phyloP scores from a whole-genome alignment of 106 monocot genomes.

The Dendrobium nobile region DNA sequence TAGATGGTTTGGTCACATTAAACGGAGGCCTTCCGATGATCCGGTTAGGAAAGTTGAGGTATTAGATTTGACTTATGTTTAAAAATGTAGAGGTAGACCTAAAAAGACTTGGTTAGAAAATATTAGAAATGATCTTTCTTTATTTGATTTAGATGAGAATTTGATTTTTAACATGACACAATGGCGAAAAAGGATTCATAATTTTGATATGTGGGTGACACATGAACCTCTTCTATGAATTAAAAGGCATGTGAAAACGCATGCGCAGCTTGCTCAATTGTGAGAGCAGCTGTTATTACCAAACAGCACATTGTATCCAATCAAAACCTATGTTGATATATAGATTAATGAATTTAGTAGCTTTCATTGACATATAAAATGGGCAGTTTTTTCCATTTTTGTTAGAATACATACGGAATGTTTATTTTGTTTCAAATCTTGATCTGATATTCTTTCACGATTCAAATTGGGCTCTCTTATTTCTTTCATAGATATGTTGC shows the following conservation, averaged over 20 bases:
- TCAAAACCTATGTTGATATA: neutral
- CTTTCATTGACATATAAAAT: neutral
- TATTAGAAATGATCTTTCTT: no score
- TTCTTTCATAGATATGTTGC: conserved; percentile 80
- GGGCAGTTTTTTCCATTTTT: neutral
- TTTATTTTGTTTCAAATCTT: neutral
- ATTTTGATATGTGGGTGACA: neutral
- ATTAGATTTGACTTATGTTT: no score
- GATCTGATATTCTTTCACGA: neutral
- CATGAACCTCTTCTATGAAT: neutral
- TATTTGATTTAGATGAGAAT: no score
- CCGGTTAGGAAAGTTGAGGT: no score
- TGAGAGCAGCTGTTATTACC: neutral
- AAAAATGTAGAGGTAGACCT: no score
- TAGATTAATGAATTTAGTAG: neutral
- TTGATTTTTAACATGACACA: no score
- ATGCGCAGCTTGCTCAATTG: neutral
- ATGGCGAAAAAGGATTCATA: neutral
- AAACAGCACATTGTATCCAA: neutral
- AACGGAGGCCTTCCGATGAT: no score
- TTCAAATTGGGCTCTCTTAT: neutral
- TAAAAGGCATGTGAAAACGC: neutral
- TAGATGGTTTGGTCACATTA: no score
- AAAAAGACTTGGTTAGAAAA: no score
- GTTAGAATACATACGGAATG: neutral